A percentile compares a stretch with the other conserved stretches of the same genome.
Conservation (phyloP, 2,329 filamentous ascomycete species). For the Immersiporthe knoxdaviesiana region DNA sequence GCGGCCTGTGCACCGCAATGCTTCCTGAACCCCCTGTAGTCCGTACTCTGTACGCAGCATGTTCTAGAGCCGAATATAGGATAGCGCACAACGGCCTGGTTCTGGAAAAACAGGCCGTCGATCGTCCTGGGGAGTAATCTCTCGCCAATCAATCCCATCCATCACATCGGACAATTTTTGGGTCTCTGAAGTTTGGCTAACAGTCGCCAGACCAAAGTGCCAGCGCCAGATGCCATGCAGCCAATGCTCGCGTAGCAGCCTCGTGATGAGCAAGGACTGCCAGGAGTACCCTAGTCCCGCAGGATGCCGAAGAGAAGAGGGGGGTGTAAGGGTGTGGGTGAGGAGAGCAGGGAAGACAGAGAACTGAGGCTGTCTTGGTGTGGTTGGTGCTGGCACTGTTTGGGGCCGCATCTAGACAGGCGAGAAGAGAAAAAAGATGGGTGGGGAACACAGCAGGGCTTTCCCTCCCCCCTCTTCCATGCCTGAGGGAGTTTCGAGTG, state of each 20-base stretch:
- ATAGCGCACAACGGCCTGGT: conserved; percentile 16
- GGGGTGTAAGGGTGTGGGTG: background rate
- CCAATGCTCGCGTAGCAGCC: conserved; percentile 22
- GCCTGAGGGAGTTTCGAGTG: conserved; percentile 27
- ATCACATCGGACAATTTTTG: conserved; percentile 17
- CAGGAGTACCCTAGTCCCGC: conserved; percentile 26
- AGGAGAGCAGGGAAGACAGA: background rate
- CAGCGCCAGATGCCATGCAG: conserved; percentile 21
- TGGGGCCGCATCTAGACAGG: conserved; percentile 6
- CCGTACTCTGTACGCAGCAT: background rate
- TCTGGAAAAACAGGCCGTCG: conserved; percentile 18
- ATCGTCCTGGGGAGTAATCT: conserved; percentile 8
- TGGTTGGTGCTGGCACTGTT: conserved; percentile 2
- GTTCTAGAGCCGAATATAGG: background rate
- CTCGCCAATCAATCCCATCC: conserved; percentile 27
- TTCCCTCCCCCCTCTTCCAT: background rate
- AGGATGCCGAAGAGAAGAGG: background rate
- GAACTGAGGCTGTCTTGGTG: conserved; percentile 5
- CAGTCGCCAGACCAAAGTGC: background rate
- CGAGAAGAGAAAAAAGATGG: background rate
- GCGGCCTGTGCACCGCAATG: background rate
- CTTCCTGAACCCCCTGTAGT: background rate
- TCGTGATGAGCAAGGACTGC: conserved; percentile 26
- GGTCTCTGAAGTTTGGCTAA: conserved; percentile 5
- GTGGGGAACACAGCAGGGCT: background rate